Evolutionary conservation across 306 rosid genomes (phyloP).

Genomic region (Malus asiatica): DNA sequence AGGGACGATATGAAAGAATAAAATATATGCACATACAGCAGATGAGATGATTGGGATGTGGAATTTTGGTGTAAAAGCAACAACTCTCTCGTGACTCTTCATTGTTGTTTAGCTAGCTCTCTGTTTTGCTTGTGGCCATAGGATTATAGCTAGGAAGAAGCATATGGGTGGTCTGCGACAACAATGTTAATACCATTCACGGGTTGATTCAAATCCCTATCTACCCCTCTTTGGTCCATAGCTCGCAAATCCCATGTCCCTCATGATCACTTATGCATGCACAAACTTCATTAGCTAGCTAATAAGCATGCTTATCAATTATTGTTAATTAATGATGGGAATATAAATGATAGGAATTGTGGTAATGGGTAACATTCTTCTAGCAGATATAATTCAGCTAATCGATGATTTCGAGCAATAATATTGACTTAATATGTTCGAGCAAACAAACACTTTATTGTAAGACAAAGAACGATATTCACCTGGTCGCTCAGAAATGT

Average conservation of each 20-base stretch:
- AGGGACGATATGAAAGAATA: slow-evolving; percentile 6
- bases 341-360: no score
- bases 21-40: neutral
- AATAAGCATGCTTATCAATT: neutral
- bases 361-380: neutral
- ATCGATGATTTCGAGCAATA: neutral
- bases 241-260: neutral
- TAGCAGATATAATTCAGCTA: neutral
- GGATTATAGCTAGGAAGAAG: slow-evolving; percentile 14
- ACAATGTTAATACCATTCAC: slow-evolving; percentile 39
- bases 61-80: slow-evolving; percentile 23
- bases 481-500: slow-evolving; percentile 14
- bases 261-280: neutral
- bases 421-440: neutral
- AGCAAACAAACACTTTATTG: neutral
- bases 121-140: slow-evolving; percentile 27
- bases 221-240: neutral
- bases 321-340: no score
- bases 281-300: neutral
- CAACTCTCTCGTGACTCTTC: slow-evolving; percentile 49
- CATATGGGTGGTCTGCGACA: slow-evolving; percentile 31
- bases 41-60: slow-evolving; percentile 20
- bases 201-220: slow-evolving; percentile 28
- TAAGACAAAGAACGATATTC: slow-evolving; percentile 10
- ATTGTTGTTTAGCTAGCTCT: slow-evolving; percentile 47